These are phyloP conservation scores for Globisporangium solare DNA, from an alignment of 352 stramenopile genomes.

Conservation along the genomic window DNA sequence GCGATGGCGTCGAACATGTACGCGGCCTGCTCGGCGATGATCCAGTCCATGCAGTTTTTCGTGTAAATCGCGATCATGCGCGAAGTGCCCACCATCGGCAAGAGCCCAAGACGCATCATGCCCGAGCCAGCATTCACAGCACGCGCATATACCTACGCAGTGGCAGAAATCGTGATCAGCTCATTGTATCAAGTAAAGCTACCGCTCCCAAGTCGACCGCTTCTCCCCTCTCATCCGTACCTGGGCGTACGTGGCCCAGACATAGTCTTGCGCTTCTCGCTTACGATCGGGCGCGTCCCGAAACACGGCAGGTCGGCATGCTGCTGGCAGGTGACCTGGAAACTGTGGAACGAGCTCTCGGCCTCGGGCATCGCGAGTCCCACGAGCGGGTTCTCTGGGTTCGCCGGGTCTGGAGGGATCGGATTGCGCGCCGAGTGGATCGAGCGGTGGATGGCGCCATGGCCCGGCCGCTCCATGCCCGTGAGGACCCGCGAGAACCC, in stretches of 20 bases:
- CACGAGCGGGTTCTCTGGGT: slow-evolving; percentile 31
- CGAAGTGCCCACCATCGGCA: slow-evolving; percentile 30
- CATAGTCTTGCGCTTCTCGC: slow-evolving; percentile 28
- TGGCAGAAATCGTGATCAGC: too few species aligned
- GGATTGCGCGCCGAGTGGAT: slow-evolving; percentile 20
- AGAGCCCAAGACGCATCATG: slow-evolving; percentile 38
- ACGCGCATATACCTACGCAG: slow-evolving; percentile 21
- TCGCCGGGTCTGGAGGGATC: slow-evolving; percentile 25
- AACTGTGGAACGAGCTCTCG: slow-evolving; percentile 48
- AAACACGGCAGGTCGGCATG: slow-evolving; percentile 33
- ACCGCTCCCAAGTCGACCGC: background rate
- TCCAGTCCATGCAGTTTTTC: slow-evolving; percentile 96
- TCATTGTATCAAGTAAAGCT: too few species aligned
- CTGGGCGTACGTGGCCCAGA: slow-evolving; percentile 59
- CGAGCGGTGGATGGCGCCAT: slow-evolving; percentile 42
- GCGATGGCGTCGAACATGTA: slow-evolving; percentile 38
- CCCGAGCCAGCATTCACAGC: slow-evolving; percentile 32
- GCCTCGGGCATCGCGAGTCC: slow-evolving; percentile 32
- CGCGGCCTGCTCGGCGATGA: slow-evolving; percentile 87
- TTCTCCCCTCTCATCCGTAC: too few species aligned
- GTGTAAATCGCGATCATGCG: slow-evolving; percentile 93
- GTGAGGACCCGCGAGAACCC: slow-evolving; percentile 38
- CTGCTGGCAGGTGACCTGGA: slow-evolving; percentile 23
- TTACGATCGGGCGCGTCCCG: slow-evolving; percentile 33
- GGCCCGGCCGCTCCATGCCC: slow-evolving; percentile 36